Conservation (phyloP, 768 basidiomycete genomes). For the Leccinum pellstonianum region DNA sequence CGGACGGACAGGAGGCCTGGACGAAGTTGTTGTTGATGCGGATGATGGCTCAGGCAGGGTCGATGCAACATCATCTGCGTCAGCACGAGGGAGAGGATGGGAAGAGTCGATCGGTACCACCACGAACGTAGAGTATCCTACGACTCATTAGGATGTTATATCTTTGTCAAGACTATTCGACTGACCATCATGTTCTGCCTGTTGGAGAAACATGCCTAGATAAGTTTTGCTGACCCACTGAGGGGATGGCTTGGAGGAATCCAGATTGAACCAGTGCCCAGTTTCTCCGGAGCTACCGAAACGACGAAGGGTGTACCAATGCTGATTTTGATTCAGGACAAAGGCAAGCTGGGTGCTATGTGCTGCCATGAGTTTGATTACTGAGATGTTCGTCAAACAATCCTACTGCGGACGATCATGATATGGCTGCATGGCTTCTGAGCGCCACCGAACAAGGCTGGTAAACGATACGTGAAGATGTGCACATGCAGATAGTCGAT, state of each 20-base stretch:
- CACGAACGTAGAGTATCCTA: slow-evolving; percentile 82
- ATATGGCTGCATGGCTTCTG: slow-evolving; percentile 74
- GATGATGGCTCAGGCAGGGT: slow-evolving; percentile 55
- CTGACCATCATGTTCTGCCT: slow-evolving; percentile 82
- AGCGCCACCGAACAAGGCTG: slow-evolving; percentile 79
- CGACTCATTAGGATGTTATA: slow-evolving; percentile 11
- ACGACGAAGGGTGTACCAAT: slow-evolving; percentile 87
- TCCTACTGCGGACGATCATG: slow-evolving; percentile 76
- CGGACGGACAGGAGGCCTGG: slow-evolving; percentile 9
- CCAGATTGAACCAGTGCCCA: slow-evolving; percentile 87
- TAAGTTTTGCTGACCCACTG: slow-evolving; percentile 85
- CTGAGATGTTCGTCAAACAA: background rate
- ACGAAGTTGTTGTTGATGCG: slow-evolving; percentile 6
- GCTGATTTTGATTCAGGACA: slow-evolving; percentile 80
- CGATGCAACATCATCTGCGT: slow-evolving; percentile 70
- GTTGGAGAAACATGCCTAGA: slow-evolving; percentile 81
- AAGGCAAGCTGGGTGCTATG: slow-evolving; percentile 79
- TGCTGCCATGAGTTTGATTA: slow-evolving; percentile 9
- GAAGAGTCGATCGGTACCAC: slow-evolving; percentile 63
- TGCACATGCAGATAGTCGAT: slow-evolving; percentile 1
- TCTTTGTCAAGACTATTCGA: background rate
- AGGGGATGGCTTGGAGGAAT: slow-evolving; percentile 67
- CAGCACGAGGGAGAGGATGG: slow-evolving; percentile 57
- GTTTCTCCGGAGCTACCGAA: slow-evolving; percentile 57
- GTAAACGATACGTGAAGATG: slow-evolving; percentile 5